Conservation (phyloP, 257 asterid genomes). For the Cruciata laevipes region DNA sequence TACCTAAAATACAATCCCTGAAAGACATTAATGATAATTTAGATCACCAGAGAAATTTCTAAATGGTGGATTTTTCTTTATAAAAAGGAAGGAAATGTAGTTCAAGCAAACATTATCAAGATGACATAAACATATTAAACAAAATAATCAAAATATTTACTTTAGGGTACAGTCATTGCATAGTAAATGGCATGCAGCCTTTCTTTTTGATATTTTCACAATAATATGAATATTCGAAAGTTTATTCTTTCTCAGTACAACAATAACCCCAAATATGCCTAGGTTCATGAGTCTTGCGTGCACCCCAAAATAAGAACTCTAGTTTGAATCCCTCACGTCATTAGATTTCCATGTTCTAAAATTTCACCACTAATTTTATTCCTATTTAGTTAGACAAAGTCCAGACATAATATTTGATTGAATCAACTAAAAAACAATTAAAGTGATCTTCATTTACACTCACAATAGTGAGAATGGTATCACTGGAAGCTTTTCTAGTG, state of each 20-base stretch:
- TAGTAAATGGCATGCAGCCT: not conserved
- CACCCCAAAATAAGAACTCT: not conserved
- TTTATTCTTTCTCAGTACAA: not conserved
- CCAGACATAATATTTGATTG: not conserved
- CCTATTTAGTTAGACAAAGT: not conserved
- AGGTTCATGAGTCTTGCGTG: too few species aligned
- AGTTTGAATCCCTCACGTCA: not conserved
- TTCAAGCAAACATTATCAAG: not conserved
- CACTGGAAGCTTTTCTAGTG: too few species aligned
- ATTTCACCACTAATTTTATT: not conserved
- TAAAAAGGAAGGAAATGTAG: not conserved
- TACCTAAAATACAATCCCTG: constrained; percentile 3
- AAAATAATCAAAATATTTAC: not conserved
- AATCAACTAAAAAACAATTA: too few species aligned
- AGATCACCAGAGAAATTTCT: not conserved
- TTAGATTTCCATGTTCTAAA: not conserved
- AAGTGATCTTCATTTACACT: too few species aligned
- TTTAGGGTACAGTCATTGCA: not conserved
- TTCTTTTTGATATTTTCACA: not conserved
- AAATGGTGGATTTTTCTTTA: not conserved
- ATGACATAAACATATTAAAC: not conserved
- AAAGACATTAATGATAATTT: constrained; percentile 4
- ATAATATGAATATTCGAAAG: not conserved
- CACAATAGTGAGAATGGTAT: too few species aligned
- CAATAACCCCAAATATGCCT: not conserved